These are phyloP conservation scores for Beauveria rudraprayagi DNA, from an alignment of 2,329 filamentous ascomycete species.

Conservation along the genomic window DNA sequence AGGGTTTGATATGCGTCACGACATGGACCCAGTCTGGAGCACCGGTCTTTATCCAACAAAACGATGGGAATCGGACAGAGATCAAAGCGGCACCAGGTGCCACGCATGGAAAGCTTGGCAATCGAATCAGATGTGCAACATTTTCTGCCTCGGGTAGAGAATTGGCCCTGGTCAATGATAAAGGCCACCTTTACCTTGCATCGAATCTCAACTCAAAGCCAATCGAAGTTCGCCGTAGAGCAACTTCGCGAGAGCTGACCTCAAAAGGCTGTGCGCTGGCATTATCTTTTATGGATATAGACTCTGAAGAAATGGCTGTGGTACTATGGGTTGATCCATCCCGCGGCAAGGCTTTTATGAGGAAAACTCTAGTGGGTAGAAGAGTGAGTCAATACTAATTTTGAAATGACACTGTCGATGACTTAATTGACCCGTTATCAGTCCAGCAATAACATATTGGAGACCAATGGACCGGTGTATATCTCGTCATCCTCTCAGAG, in stretches of 20 bases:
- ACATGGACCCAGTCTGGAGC: slow-evolving; percentile 35
- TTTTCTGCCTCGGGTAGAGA: slow-evolving; percentile 31
- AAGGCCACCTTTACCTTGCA: slow-evolving; percentile 30
- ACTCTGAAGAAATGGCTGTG: slow-evolving; percentile 30
- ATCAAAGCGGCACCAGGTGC: slow-evolving; percentile 23
- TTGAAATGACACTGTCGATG: not conserved
- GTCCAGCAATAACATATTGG: not conserved
- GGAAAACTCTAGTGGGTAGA: slow-evolving; percentile 21
- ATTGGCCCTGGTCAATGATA: slow-evolving; percentile 33
- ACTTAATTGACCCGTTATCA: not conserved
- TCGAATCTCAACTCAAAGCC: slow-evolving; percentile 30
- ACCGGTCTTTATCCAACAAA: slow-evolving; percentile 31
- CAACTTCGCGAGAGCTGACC: slow-evolving; percentile 29
- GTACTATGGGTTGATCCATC: slow-evolving; percentile 31
- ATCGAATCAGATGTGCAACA: slow-evolving; percentile 29
- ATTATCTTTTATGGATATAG: slow-evolving; percentile 29
- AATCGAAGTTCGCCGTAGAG: slow-evolving; percentile 28
- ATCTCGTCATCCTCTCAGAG: not conserved
- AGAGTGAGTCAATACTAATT: slow-evolving; percentile 4
- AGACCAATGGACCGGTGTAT: slow-evolving; percentile 4
- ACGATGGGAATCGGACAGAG: slow-evolving; percentile 27
- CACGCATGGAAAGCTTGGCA: slow-evolving; percentile 27
- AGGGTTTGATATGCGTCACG: slow-evolving; percentile 29
- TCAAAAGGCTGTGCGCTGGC: slow-evolving; percentile 28
- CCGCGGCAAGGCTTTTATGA: slow-evolving; percentile 23